Base-by-base conservation (phyloP, 805 yeast genomes). In the Jamesozyma gamospora region DNA sequence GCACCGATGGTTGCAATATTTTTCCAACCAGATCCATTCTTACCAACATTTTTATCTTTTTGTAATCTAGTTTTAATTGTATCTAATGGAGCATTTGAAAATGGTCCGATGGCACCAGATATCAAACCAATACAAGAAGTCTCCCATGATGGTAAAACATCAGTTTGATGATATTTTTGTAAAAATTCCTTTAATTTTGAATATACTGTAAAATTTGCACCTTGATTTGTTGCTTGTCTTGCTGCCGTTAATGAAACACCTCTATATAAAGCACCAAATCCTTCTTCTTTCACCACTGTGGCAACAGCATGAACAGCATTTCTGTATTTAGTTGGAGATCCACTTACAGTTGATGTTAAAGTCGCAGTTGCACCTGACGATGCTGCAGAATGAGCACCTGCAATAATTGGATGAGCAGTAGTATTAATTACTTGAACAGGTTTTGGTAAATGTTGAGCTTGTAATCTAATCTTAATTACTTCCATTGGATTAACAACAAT, bases 181-280 rank as follows among this genome's bases (percentile, higher is more conserved):
- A 86, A 72, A 49, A 60, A 69, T 53, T 79, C 81, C 61, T 82
- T 86, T 51, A 88, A 66, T 62, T 82, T 81, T 21, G 95, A 82
- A 68, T 90, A 90, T 25, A 86, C 95, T 3, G 97, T 90, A 66
- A 90, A 90, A 67, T 92, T 90, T 36, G 94, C 96, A 70, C 96
- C 98, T 67, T 90, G 98, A 70, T 90, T 90, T 43, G 95, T 81
- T 24, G 97, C 96, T 64, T 90, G 98, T 70, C 98, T 79, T 25
- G 95, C 94, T 29, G 96, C 96, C 27, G 98, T 90, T 56, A 90
- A 76, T 2, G 88, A 75, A 21, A 90, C 97, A 59, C 98, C 98
- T 60, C 96, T 75, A 70, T 90, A 90, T 44, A 90, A 66, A 9
- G 96, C 84, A 37, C 74, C 72, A 52, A 84, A 70, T 36, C 98